Percentiles rank a stretch among this genome's conserved stretches.
phyloP scores from a whole-genome alignment of 2,329 filamentous ascomycete species.

The Macrophomina tecta region DNA sequence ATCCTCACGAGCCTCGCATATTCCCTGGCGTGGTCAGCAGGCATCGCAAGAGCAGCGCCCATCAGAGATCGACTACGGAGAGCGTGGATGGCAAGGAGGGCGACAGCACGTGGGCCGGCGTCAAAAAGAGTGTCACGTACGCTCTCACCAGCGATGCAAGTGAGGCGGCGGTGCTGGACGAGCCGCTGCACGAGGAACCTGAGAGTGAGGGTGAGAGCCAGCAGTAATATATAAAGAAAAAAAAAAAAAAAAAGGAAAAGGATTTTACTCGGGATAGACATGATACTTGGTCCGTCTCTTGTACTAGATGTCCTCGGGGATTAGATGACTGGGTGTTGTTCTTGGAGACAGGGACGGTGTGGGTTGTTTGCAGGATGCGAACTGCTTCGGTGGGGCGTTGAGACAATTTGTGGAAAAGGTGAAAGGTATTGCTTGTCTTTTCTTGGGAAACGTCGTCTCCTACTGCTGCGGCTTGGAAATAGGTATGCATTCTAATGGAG shows the following conservation, averaged over 20 bases:
- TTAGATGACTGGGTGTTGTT: constrained; percentile 6
- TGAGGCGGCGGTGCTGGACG: constrained; percentile 23
- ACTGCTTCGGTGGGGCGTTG: background rate
- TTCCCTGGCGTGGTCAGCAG: constrained; percentile 72
- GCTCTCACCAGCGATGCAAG: constrained; percentile 17
- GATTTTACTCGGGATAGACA: background rate
- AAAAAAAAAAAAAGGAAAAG: background rate
- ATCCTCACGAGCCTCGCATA: constrained; percentile 68
- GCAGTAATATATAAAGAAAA: background rate
- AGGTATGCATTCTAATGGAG: constrained; percentile 21
- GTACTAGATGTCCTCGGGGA: background rate
- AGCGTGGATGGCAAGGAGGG: background rate
- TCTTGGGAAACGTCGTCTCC: no score
- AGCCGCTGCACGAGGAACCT: constrained; percentile 23
- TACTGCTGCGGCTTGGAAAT: background rate
- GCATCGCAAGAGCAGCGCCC: constrained; percentile 43
- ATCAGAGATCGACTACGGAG: background rate
- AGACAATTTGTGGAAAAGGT: background rate
- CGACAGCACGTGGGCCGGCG: constrained; percentile 16
- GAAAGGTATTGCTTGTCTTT: no score
- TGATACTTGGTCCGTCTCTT: background rate
- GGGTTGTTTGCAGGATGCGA: background rate
- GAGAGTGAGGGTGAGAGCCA: constrained; percentile 1
- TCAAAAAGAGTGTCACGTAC: constrained; percentile 15
- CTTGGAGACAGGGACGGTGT: background rate